These are phyloP conservation scores for Pulveroboletus sp. DNA, from an alignment of 768 basidiomycete species.

Conservation along the genomic window DNA sequence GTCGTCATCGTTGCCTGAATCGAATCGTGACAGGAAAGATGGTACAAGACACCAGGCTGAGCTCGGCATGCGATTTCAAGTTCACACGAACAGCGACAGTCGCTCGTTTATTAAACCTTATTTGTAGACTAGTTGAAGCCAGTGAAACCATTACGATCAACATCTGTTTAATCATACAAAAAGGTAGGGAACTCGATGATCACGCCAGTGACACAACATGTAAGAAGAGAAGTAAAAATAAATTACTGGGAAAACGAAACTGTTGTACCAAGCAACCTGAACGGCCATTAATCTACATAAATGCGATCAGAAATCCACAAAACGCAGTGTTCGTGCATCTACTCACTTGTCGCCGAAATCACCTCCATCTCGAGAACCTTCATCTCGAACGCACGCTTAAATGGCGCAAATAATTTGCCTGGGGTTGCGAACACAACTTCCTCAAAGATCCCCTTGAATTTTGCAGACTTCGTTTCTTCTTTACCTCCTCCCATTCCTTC, in stretches of 20 bases:
- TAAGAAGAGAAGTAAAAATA: not conserved
- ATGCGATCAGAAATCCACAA: not conserved
- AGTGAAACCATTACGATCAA: no score
- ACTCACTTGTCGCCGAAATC: constrained; percentile 27
- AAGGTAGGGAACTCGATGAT: no score
- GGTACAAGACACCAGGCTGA: no score
- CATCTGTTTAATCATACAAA: not conserved
- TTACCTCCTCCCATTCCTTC: constrained; percentile 20
- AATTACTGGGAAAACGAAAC: not conserved
- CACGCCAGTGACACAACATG: not conserved
- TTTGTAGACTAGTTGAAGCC: no score
- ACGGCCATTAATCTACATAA: not conserved
- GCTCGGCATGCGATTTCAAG: no score
- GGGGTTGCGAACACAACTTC: constrained; percentile 43
- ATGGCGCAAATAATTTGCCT: constrained; percentile 33
- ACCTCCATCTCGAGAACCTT: constrained; percentile 38
- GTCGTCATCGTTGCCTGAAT: constrained; percentile 5
- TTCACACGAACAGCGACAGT: no score
- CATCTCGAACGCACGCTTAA: constrained; percentile 40
- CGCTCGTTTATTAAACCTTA: no score
- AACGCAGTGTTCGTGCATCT: not conserved
- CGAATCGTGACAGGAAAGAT: not conserved
- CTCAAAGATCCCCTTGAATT: constrained; percentile 42
- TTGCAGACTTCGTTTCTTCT: constrained; percentile 22
- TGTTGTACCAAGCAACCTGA: no score